These are phyloP conservation scores for Hypoxylon fragiforme DNA, from an alignment of 495 filamentous ascomycete species.

Conservation along the genomic window DNA sequence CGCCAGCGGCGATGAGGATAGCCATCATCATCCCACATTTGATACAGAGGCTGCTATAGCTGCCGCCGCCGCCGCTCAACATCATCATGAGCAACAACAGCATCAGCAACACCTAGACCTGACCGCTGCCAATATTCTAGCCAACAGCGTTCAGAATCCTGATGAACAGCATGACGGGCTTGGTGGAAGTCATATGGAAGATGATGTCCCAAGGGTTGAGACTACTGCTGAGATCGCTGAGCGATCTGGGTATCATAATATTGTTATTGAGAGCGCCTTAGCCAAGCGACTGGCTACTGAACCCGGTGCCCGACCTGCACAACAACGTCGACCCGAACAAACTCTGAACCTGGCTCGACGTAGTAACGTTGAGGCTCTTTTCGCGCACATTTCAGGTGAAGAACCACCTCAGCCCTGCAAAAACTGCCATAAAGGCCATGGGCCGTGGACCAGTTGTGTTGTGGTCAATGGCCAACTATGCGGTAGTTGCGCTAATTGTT, in stretches of 20 bases:
- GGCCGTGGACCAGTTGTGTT: conserved; percentile 52
- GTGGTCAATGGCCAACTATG: conserved; percentile 56
- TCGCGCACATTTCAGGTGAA: conserved; percentile 53
- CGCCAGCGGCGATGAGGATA: conserved; percentile 24
- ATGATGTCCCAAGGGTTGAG: conserved; percentile 27
- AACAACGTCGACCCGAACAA: conserved; percentile 51
- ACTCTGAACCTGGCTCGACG: conserved; percentile 48
- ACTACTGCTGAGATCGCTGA: conserved; percentile 48
- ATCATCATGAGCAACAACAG: conserved; percentile 31
- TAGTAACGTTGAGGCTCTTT: conserved; percentile 55
- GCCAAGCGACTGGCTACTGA: conserved; percentile 51
- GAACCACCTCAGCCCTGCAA: conserved; percentile 50
- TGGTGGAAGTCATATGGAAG: conserved; percentile 23
- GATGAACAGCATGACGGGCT: conserved; percentile 37
- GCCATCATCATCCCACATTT: conserved; percentile 28
- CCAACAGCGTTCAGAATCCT: conserved; percentile 33
- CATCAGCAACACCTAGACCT: conserved; percentile 37
- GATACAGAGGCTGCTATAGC: conserved; percentile 41
- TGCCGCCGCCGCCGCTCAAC: conserved; percentile 42
- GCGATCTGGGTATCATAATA: conserved; percentile 45
- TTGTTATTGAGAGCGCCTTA: conserved; percentile 51
- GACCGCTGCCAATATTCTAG: conserved; percentile 37
- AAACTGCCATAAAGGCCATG: conserved; percentile 57
- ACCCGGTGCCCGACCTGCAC: conserved; percentile 47
- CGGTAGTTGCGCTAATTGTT: conserved; percentile 56